Evolutionary conservation across 2,329 filamentous ascomycete genomes (phyloP).

Genomic region (Niveomyces coronatus): DNA sequence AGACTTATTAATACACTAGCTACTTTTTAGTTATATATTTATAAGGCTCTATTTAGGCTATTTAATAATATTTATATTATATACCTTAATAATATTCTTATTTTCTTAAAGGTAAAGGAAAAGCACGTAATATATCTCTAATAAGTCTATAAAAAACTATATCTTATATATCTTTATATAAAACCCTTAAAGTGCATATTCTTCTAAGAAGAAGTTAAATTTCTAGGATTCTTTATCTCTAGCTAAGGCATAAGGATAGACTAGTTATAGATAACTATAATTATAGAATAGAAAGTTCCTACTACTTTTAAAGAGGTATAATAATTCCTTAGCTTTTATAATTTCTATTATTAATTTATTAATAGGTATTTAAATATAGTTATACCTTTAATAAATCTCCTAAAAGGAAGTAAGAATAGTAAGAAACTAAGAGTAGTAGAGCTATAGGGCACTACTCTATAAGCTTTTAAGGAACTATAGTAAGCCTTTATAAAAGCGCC

Average conservation of each 20-base stretch:
- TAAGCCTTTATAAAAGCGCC: not conserved
- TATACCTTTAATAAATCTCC: not conserved
- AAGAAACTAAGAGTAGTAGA: not conserved
- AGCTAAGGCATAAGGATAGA: slow-evolving; percentile 5
- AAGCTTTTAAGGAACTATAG: not conserved
- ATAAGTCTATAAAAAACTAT: slow-evolving; percentile 3
- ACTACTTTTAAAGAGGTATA: not conserved
- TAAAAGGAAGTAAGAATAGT: not conserved
- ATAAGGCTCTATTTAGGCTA: slow-evolving; percentile 6
- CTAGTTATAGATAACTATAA: not conserved
- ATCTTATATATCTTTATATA: slow-evolving; percentile 1
- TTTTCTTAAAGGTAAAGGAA: slow-evolving; percentile 5
- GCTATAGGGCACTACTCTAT: not conserved
- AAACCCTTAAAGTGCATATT: slow-evolving; percentile 4
- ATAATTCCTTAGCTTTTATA: slow-evolving; percentile 2
- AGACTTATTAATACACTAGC: slow-evolving; percentile 4
- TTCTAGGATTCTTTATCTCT: not conserved
- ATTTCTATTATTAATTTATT: slow-evolving; percentile 6
- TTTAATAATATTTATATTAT: slow-evolving; percentile 7
- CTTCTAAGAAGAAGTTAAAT: slow-evolving; percentile 6
- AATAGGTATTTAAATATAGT: slow-evolving; percentile 4
- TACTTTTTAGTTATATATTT: slow-evolving; percentile 9
- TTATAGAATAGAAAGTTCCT: not conserved
- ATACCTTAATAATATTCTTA: slow-evolving; percentile 11
- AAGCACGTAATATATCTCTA: slow-evolving; percentile 7